phyloP scores from a whole-genome alignment of 148 eudicot genomes.

The Vaccinium macrocarpon region DNA sequence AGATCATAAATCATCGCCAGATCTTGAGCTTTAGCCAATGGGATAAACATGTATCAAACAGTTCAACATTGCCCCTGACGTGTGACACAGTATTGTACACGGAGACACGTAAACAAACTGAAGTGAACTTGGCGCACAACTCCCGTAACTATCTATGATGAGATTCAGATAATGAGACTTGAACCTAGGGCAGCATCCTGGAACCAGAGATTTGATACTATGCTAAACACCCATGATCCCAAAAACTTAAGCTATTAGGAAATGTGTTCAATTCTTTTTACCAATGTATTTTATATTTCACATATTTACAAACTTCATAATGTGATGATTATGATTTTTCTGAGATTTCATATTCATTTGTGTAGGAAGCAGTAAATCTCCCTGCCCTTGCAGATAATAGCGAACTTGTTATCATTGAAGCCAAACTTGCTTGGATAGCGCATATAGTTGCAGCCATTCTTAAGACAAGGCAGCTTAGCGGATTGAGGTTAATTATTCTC shows the following conservation, averaged over 20 bases:
- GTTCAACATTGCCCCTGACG: background rate
- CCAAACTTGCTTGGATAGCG: slow-evolving; percentile 91
- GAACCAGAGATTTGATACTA: background rate
- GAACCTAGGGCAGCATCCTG: slow-evolving; percentile 5
- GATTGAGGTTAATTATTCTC: slow-evolving; percentile 47
- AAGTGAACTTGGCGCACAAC: background rate
- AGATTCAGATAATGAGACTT: background rate
- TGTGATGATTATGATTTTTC: slow-evolving; percentile 4
- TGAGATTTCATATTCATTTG: background rate
- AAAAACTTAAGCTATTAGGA: background rate
- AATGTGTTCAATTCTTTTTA: background rate
- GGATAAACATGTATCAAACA: background rate
- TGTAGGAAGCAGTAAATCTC: slow-evolving; percentile 66
- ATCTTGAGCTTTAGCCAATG: background rate
- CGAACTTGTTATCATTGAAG: slow-evolving; percentile 57
- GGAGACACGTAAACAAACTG: background rate
- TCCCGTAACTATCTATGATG: background rate
- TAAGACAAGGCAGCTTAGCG: slow-evolving; percentile 53
- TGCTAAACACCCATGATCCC: background rate
- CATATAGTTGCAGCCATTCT: slow-evolving; percentile 79
- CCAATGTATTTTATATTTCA: background rate
- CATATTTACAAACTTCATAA: background rate
- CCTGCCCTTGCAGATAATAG: slow-evolving; percentile 40
- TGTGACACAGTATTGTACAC: background rate
- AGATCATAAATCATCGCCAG: background rate